Base-by-base conservation (phyloP, 352 stramenopile species). In the Pilasporangium apinafurcum region DNA sequence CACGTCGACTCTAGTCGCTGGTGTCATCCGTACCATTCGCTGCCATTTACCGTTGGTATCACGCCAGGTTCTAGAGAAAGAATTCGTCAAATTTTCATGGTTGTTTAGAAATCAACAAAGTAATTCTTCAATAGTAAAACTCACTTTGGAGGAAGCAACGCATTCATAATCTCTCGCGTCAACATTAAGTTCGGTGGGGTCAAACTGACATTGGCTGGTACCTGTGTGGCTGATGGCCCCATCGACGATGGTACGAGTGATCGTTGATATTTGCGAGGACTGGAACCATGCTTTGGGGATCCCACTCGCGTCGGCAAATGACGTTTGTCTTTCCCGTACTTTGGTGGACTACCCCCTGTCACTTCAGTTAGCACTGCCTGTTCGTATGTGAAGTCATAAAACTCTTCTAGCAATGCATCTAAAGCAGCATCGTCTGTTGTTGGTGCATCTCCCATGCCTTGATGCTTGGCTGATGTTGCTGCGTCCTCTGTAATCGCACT, bases 331-430 rank as follows among this genome's bases (percentile, higher is more conserved):
- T 48, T 56, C 31, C 9, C 42, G 21, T 64, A 26, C 44, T 66
- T 75, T 6, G 37, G 44, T 6, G 61, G 61, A 44, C 54, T 79
- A 13, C 51, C 55, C 33, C 47, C 37, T 16, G 38, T 48, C n/a
- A 52, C 44, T 8, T 37, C 58, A 8, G 79, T 53, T 3, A 84
- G 59, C 20, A 83, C 61, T 2, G 63, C 63, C 9, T 60, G 56
- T 42, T 83, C 74, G 43, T 83, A 85, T 39, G 63, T 84, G 47
- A 82, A 66, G 24, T 60, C 51, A 38, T 86, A 86, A 36, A 86
- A 84, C 20, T 59, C 62, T 2, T 65, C 63, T n/a, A 83, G 40
- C 6, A 83, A 48, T 0, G 65, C 44, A 0, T 68, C 56, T 16
- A 68, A 37, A 5, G 56, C 60, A 9, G 59, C 51, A 8, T 24